Conservation (phyloP, 768 basidiomycete species). For the Heimioporus sp. region DNA sequence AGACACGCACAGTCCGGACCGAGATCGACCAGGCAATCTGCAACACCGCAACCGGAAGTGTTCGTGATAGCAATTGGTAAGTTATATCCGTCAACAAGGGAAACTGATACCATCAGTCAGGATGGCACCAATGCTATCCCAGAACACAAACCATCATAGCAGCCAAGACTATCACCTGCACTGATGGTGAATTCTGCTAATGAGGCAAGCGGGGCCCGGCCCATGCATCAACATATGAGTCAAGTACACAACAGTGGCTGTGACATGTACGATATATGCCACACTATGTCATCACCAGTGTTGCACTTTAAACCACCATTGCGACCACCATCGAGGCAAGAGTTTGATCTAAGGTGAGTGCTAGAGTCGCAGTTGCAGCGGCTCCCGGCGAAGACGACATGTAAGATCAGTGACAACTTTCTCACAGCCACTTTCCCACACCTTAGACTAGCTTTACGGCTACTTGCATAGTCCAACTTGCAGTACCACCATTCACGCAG, state of each 20-base stretch:
- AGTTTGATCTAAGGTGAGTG: constrained; percentile 47
- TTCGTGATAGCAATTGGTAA: constrained; percentile 58
- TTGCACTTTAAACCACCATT: constrained; percentile 66
- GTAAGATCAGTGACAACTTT: background rate
- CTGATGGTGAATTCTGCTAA: constrained; percentile 68
- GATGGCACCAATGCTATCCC: background rate
- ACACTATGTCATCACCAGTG: constrained; percentile 41
- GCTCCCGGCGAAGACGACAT: constrained; percentile 27
- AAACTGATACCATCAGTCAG: constrained; percentile 38
- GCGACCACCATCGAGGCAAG: constrained; percentile 67
- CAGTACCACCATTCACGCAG: constrained; percentile 66
- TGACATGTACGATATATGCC: background rate
- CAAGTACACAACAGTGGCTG: background rate
- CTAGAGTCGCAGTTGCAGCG: constrained; percentile 66
- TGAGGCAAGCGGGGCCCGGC: constrained; percentile 66
- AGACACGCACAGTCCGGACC: constrained; percentile 47
- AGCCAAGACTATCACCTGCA: constrained; percentile 41
- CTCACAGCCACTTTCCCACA: too few relatives aligned
- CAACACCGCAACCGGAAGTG: constrained; percentile 50
- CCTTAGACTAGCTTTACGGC: too few relatives aligned
- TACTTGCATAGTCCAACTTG: too few relatives aligned
- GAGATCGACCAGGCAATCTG: constrained; percentile 62
- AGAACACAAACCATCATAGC: constrained; percentile 51
- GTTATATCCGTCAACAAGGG: constrained; percentile 66
- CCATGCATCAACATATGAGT: constrained; percentile 30